phyloP scores from a whole-genome alignment of 2,329 filamentous ascomycete species.

The Penicillium polonicum region DNA sequence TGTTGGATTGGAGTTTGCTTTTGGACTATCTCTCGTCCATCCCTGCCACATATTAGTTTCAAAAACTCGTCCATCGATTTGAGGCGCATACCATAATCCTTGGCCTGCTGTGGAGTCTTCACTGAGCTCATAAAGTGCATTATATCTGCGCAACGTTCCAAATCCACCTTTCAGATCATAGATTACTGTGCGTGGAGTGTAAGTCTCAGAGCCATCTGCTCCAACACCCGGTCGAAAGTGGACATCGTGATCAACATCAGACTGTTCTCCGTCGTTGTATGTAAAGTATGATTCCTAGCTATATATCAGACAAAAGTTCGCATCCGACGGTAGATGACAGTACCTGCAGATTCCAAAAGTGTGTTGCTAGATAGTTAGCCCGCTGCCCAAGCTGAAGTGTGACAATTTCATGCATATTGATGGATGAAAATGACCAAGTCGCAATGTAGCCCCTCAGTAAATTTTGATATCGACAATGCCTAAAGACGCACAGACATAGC shows the following conservation, averaged over 20 bases:
- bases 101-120: constrained; percentile 36
- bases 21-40: constrained; percentile 66
- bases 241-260: constrained; percentile 74
- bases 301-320: constrained; percentile 10
- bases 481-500: constrained; percentile 18
- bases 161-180: constrained; percentile 96
- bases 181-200: constrained; percentile 83
- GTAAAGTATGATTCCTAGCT: constrained; percentile 93
- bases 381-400: constrained; percentile 90
- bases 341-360: constrained; percentile 97
- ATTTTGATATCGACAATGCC: constrained; percentile 11
- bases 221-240: constrained; percentile 84
- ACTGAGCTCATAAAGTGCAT: constrained; percentile 74
- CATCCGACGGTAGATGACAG: constrained; percentile 1
- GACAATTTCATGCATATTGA: constrained; percentile 84
- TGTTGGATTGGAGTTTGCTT: constrained; percentile 65
- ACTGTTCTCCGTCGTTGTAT: constrained; percentile 67
- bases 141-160: constrained; percentile 81
- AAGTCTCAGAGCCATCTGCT: constrained; percentile 83
- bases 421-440: background rate
- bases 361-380: constrained; percentile 89
- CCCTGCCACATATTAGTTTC: constrained; percentile 48
- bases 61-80: background rate
- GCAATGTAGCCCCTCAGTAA: background rate
- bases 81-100: constrained; percentile 45